phyloP scores from a whole-genome alignment of 768 basidiomycete genomes.

The Leccinum boreale region DNA sequence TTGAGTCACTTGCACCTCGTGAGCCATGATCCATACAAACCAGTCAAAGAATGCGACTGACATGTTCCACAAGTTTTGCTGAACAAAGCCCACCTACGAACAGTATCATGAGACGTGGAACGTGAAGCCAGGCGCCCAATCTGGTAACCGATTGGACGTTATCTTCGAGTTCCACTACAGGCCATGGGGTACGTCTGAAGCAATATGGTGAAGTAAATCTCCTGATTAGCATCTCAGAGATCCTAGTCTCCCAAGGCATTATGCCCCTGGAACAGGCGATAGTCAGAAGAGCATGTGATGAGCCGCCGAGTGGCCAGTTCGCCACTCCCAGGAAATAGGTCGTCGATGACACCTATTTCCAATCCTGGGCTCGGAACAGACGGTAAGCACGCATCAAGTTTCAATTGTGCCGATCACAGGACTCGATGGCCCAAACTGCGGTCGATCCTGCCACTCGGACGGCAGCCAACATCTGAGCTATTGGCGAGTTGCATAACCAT shows the following conservation, averaged over 20 bases:
- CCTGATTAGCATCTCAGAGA: constrained; percentile 33
- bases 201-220: background rate
- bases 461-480: background rate
- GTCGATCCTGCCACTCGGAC: background rate
- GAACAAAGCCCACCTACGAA: constrained; percentile 36
- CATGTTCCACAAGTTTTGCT: constrained; percentile 43
- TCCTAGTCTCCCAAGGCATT: constrained; percentile 51
- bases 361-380: constrained; percentile 1
- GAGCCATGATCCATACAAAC: constrained; percentile 1
- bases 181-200: constrained; percentile 40
- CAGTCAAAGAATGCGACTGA: background rate
- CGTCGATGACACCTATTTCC: background rate
- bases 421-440: background rate
- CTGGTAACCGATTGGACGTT: constrained; percentile 45
- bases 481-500: constrained; percentile 6
- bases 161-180: constrained; percentile 69
- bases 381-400: constrained; percentile 2
- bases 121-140: constrained; percentile 42
- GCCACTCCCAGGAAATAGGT: background rate
- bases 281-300: constrained; percentile 12
- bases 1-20: constrained; percentile 51
- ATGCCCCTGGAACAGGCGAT: constrained; percentile 31
- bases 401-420: background rate
- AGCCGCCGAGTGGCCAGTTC: constrained; percentile 35
- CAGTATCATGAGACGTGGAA: constrained; percentile 54